Percentiles rank a stretch among this genome's conserved stretches.
Conservation (phyloP, 73 alveolate species). For the Paramecium tetraurelia region DNA sequence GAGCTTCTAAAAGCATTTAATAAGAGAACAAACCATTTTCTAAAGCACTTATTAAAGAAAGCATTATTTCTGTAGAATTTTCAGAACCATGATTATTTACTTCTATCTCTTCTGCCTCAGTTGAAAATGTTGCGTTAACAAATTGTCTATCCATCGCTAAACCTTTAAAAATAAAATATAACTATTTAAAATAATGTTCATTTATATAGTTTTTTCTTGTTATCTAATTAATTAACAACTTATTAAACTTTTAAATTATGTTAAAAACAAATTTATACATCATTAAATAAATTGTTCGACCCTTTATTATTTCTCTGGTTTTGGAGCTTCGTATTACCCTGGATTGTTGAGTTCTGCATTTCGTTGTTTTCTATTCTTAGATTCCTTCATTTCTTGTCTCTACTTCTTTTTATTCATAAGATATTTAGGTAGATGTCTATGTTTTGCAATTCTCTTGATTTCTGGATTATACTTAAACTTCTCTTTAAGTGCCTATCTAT, state of each 20-base stretch:
- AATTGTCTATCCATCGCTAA: neutral
- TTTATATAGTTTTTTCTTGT: constrained; percentile 7
- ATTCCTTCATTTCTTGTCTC: constrained; percentile 80
- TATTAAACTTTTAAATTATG: neutral
- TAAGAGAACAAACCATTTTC: too few relatives aligned
- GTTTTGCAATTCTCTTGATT: constrained; percentile 84
- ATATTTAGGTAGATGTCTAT: constrained; percentile 92
- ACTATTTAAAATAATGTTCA: neutral
- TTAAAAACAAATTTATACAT: neutral
- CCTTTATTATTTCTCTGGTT: constrained; percentile 51
- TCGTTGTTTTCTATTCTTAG: constrained; percentile 78
- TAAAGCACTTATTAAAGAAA: too few relatives aligned
- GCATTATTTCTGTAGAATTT: too few relatives aligned
- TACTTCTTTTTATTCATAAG: constrained; percentile 79
- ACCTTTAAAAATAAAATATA: neutral
- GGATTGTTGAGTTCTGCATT: constrained; percentile 74
- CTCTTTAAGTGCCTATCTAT: constrained; percentile 87
- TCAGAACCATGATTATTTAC: too few relatives aligned
- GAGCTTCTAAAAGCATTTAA: too few relatives aligned
- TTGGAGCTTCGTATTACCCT: neutral
- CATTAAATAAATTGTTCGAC: constrained; percentile 33
- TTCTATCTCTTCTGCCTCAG: too few relatives aligned
- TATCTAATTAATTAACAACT: neutral
- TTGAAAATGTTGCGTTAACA: too few relatives aligned
- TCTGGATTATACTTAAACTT: constrained; percentile 88